Conservation (phyloP, 2,329 filamentous ascomycete genomes). For the Sclerotinia minor region DNA sequence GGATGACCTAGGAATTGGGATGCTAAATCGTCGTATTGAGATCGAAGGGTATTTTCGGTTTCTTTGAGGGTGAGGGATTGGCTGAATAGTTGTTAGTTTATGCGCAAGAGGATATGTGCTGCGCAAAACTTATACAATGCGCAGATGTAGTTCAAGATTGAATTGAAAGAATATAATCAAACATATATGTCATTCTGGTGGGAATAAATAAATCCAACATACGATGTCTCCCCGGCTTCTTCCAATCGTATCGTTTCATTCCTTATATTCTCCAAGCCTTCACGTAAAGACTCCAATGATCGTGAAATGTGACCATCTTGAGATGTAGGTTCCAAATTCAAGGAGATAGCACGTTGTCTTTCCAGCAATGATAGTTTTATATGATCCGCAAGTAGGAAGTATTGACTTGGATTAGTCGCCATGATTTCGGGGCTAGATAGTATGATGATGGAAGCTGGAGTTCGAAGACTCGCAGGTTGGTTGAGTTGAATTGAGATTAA, state of each 20-base stretch:
- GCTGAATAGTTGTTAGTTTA: slow-evolving; percentile 29
- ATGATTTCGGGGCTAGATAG: slow-evolving; percentile 42
- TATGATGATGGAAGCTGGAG: neutral
- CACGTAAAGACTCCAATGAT: slow-evolving; percentile 81
- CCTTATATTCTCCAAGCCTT: slow-evolving; percentile 72
- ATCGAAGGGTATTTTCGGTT: slow-evolving; percentile 66
- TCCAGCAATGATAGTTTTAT: slow-evolving; percentile 95
- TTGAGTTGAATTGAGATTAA: neutral
- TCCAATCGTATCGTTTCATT: slow-evolving; percentile 63
- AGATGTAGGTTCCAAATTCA: slow-evolving; percentile 68
- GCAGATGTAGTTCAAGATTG: neutral
- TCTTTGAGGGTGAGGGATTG: slow-evolving; percentile 56
- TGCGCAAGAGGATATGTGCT: neutral
- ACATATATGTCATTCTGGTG: neutral
- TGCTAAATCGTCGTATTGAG: slow-evolving; percentile 74
- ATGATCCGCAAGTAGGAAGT: slow-evolving; percentile 92
- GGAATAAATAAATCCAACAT: slow-evolving; percentile 35
- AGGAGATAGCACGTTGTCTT: slow-evolving; percentile 78
- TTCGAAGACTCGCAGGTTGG: slow-evolving; percentile 2
- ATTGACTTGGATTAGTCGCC: slow-evolving; percentile 65
- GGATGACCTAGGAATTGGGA: slow-evolving; percentile 75
- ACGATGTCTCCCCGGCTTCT: slow-evolving; percentile 65
- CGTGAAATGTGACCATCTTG: slow-evolving; percentile 88
- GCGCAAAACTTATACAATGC: slow-evolving; percentile 9
- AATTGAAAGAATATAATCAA: neutral